Evolutionary conservation across 495 filamentous ascomycete genomes (phyloP).

Genomic region (Xylaria cubensis): DNA sequence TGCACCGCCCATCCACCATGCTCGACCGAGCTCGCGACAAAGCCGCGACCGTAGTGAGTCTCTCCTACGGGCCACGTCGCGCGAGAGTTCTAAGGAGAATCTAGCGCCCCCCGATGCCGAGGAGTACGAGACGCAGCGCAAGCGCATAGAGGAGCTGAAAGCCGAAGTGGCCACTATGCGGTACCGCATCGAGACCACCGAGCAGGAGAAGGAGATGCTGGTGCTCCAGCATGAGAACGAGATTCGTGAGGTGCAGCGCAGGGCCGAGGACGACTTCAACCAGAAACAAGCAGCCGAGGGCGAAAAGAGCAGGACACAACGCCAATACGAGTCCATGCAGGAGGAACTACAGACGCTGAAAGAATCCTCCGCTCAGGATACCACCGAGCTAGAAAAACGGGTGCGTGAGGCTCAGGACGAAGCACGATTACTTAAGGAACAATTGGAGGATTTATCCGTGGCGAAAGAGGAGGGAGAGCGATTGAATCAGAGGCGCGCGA

Average conservation of each 20-base stretch:
- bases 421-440: constrained; percentile 73
- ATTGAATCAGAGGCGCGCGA: constrained; percentile 69
- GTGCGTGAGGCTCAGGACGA: constrained; percentile 75
- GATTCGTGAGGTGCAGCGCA: constrained; percentile 73
- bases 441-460: constrained; percentile 75
- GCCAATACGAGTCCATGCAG: constrained; percentile 74
- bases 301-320: constrained; percentile 68
- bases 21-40: constrained; percentile 45
- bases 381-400: constrained; percentile 72
- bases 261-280: constrained; percentile 82
- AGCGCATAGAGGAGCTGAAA: constrained; percentile 60
- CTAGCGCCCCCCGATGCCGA: constrained; percentile 54
- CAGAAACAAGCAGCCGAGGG: constrained; percentile 78
- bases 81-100: constrained; percentile 59
- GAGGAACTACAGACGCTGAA: constrained; percentile 74
- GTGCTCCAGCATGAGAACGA: constrained; percentile 82
- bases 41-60: constrained; percentile 37
- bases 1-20: constrained; percentile 40
- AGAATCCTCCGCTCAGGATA: constrained; percentile 70
- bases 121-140: constrained; percentile 57
- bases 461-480: constrained; percentile 75
- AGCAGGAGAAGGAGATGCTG: constrained; percentile 84
- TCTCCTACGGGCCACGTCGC: constrained; percentile 44
- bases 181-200: constrained; percentile 68
- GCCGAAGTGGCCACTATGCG: constrained; percentile 60